Base-by-base conservation (phyloP, 441 rosid genomes). In the Populus hybrid region DNA sequence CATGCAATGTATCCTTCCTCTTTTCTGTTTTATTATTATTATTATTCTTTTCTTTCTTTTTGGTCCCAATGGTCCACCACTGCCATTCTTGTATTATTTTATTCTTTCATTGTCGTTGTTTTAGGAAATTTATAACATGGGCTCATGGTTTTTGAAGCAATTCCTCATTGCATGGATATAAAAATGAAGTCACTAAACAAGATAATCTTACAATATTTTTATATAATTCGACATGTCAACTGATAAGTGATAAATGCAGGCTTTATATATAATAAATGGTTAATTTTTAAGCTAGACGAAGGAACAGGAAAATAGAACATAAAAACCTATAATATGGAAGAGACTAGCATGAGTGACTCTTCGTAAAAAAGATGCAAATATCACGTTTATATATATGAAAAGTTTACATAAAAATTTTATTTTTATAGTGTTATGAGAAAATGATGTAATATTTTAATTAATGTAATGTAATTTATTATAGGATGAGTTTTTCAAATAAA, bases 1-100 rank as follows among this genome's bases (percentile, higher is more conserved):
- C 80, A 81, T 90, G 87, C 94, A 90, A 67, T 86, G 94, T 74
- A 90, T 86, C 80, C 83, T 75, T 64, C 87, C 86, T 18, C 23
- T 72, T 76, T 81, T 70, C 79, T 69, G 72, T 72, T 32, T 76
- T 28, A 28, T 30, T 30, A 28, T 30, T 30, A 30, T 30, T 30
- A 30, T 30, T 53, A 30, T 30, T 30, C 61, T 18, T 53, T 53
- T 53, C 61, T 53, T 53, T 67, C 83, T 35, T 65, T 76, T 75
- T 66, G 68, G 53, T 75, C 79, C 61, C 80, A 72, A 61, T 78
- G 78, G 74, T 75, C 57, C 67, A 61, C 28, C 19, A 30, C 63
- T 69, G 30, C 75, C 79, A 63, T 7, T 46, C 71, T 18, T 50
- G 78, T 16, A 67, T 34, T 64, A 23, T 23, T 28, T 14, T 18